Evolutionary conservation across 352 stramenopile species (phyloP).

Genomic region (Hyaloperonospora brassicae): DNA sequence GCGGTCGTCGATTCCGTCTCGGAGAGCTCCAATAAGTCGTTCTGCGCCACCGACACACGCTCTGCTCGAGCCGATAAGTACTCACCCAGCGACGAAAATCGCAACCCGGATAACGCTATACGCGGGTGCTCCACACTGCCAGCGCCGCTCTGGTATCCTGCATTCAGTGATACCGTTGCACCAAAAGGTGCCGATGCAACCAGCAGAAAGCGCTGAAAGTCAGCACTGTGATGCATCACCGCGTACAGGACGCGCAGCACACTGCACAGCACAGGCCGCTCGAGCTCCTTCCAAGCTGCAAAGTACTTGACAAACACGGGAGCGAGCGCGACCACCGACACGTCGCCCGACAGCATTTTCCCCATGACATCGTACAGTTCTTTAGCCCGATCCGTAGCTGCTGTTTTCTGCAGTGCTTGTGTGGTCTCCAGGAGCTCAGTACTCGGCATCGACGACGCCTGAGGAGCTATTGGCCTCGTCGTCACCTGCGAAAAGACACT

Average conservation of each 20-base stretch:
- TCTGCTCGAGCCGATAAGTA: constrained; percentile 30
- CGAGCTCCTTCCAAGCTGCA: constrained; percentile 30
- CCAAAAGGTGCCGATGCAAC: constrained; percentile 19
- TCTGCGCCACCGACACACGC: constrained; percentile 12
- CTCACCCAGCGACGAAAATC: constrained; percentile 40
- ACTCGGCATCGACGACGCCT: constrained; percentile 31
- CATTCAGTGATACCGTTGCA: constrained; percentile 9
- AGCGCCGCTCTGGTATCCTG: constrained; percentile 3
- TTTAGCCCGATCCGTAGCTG: constrained; percentile 29
- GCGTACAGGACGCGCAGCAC: constrained; percentile 45
- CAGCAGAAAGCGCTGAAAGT: constrained; percentile 47
- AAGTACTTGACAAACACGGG: constrained; percentile 53
- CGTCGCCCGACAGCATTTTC: constrained; percentile 41
- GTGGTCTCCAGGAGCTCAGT: constrained; percentile 26
- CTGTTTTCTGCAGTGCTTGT: constrained; percentile 22
- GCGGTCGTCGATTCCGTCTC: constrained; percentile 25
- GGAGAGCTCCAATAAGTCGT: constrained; percentile 16
- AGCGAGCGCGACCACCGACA: constrained; percentile 31
- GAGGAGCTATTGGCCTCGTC: constrained; percentile 29
- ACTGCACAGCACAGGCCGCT: constrained; percentile 33
- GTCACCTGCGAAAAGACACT: constrained; percentile 54
- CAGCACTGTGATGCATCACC: constrained; percentile 40
- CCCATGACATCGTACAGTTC: constrained; percentile 50
- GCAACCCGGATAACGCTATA: constrained; percentile 32
- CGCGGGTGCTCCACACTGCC: constrained; percentile 30